A percentile compares a stretch with the other conserved stretches of the same genome.
phyloP scores from a whole-genome alignment of 805 yeast genomes.

The Candida coleopterorum region DNA sequence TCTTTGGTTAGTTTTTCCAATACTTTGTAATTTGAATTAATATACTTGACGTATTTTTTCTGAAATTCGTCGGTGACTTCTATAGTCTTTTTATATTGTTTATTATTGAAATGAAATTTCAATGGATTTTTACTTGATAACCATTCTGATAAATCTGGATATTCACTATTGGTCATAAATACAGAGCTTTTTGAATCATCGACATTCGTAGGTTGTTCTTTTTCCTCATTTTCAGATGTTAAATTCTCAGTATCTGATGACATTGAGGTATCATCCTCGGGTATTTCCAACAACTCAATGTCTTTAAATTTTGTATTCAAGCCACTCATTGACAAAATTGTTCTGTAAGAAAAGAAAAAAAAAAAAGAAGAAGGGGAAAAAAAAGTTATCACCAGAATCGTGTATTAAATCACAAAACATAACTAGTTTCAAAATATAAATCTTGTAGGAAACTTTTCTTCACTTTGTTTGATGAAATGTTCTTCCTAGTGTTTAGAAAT shows the following conservation, averaged over 20 bases:
- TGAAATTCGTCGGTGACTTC: constrained; percentile 35
- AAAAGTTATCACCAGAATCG: constrained; percentile 3
- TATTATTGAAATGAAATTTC: constrained; percentile 38
- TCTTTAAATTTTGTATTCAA: constrained; percentile 24
- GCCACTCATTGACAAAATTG: no score
- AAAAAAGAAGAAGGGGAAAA: constrained; percentile 2
- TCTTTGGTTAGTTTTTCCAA: constrained; percentile 35
- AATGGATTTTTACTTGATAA: constrained; percentile 30
- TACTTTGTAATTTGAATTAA: constrained; percentile 46
- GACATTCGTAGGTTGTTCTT: not conserved
- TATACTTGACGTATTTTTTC: constrained; percentile 40
- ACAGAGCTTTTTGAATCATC: not conserved
- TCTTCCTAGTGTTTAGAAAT: not conserved
- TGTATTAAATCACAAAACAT: not conserved
- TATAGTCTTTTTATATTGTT: constrained; percentile 33
- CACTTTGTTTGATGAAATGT: not conserved
- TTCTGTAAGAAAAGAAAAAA: constrained; percentile 2
- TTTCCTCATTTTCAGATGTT: not conserved
- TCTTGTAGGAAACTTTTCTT: not conserved
- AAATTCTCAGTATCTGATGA: constrained; percentile 18
- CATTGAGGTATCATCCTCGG: constrained; percentile 25
- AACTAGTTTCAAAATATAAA: constrained; percentile 1
- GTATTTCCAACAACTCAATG: constrained; percentile 42
- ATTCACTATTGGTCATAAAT: constrained; percentile 14
- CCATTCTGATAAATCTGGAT: constrained; percentile 45